Evolutionary conservation across 768 basidiomycete genomes (phyloP).

Genomic region (Pulveroboletus ravenelii): DNA sequence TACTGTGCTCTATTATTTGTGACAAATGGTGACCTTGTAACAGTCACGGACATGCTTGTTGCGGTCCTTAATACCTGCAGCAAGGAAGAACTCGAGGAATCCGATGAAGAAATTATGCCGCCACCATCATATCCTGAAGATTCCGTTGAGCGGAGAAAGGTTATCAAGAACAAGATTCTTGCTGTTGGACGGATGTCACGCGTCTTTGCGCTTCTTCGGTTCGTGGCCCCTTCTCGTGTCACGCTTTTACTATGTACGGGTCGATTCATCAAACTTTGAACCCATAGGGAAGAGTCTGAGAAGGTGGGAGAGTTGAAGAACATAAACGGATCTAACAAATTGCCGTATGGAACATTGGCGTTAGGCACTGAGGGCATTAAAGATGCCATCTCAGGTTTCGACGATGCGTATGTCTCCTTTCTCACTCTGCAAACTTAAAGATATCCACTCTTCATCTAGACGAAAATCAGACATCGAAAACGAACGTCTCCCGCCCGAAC

Average conservation of each 20-base stretch:
- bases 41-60: conserved; percentile 98
- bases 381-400: conserved; percentile 89
- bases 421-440: not conserved
- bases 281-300: conserved; percentile 89
- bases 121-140: conserved; percentile 40
- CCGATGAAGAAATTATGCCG: conserved; percentile 43
- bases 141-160: conserved; percentile 69
- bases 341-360: conserved; percentile 82
- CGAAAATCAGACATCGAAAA: conserved; percentile 99
- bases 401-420: conserved; percentile 76
- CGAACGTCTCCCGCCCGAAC: conserved; percentile 93
- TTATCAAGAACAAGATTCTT: conserved; percentile 98
- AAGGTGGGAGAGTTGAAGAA: conserved; percentile 95
- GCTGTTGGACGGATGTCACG: conserved; percentile 95
- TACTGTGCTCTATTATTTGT: not conserved
- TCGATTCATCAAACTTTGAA: not conserved
- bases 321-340: conserved; percentile 68
- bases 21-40: conserved; percentile 3
- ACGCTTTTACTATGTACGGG: not conserved
- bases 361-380: conserved; percentile 92
- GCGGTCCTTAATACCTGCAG: conserved; percentile 94
- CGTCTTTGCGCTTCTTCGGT: conserved; percentile 95
- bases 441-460: conserved; percentile 36
- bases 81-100: conserved; percentile 93
- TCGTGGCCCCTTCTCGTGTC: conserved; percentile 26